These are phyloP conservation scores for Yarrowia sp. DNA, from an alignment of 805 yeast species.

Conservation along the genomic window DNA sequence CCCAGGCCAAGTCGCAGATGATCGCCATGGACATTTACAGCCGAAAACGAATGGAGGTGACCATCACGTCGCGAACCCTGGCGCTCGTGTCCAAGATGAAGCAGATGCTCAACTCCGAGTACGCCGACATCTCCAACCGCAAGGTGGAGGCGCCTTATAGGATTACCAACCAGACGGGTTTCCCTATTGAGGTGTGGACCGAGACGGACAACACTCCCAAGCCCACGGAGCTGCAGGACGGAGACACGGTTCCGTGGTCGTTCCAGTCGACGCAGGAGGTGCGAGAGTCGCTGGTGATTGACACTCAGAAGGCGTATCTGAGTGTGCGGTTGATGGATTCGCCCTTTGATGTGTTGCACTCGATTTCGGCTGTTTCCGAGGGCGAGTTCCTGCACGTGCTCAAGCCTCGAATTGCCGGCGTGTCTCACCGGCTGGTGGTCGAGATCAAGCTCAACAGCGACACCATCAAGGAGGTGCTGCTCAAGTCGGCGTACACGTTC, in stretches of 20 bases:
- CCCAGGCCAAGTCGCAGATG: constrained; percentile 54
- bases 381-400: constrained; percentile 81
- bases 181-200: constrained; percentile 82
- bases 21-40: constrained; percentile 74
- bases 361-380: constrained; percentile 75
- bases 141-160: constrained; percentile 81
- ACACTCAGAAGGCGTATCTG: constrained; percentile 64
- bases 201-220: constrained; percentile 52
- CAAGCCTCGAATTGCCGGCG: constrained; percentile 64
- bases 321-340: constrained; percentile 65
- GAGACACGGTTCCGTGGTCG: constrained; percentile 75
- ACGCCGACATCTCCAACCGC: constrained; percentile 49
- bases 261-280: constrained; percentile 93
- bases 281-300: constrained; percentile 78
- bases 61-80: constrained; percentile 81
- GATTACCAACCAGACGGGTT: constrained; percentile 84
- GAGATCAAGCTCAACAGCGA: constrained; percentile 67
- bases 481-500: constrained; percentile 77
- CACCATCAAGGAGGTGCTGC: constrained; percentile 78
- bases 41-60: constrained; percentile 75
- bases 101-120: constrained; percentile 51
- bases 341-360: constrained; percentile 59
- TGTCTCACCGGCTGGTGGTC: constrained; percentile 77
- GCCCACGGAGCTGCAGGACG: constrained; percentile 52
- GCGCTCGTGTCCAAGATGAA: constrained; percentile 76